These are phyloP conservation scores for Haplographium delicatum DNA, from an alignment of 495 filamentous ascomycete genomes.

Conservation along the genomic window DNA sequence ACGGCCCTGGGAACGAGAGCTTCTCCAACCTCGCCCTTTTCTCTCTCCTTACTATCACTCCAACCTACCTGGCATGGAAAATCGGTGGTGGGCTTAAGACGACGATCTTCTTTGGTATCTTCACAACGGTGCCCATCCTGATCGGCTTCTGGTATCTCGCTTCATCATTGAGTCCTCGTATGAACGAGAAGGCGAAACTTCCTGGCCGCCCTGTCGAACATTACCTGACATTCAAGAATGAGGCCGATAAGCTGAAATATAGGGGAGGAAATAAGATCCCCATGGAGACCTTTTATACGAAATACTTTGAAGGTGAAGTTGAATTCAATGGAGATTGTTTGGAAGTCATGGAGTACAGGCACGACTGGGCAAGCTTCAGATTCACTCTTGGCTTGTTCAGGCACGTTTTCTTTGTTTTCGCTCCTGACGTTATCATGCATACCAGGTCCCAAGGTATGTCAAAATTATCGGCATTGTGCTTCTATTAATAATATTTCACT, in stretches of 20 bases:
- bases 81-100: constrained; percentile 70
- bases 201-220: constrained; percentile 77
- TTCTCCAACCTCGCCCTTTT: constrained; percentile 66
- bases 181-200: constrained; percentile 69
- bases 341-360: constrained; percentile 75
- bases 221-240: constrained; percentile 79
- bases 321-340: constrained; percentile 81
- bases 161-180: constrained; percentile 64
- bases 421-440: constrained; percentile 75
- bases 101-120: constrained; percentile 60
- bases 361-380: constrained; percentile 81
- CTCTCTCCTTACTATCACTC: constrained; percentile 52
- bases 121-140: constrained; percentile 63
- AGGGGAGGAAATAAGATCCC: constrained; percentile 74
- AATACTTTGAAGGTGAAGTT: constrained; percentile 82
- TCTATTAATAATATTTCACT: too few relatives aligned
- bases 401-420: constrained; percentile 65
- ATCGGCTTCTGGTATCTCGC: constrained; percentile 63
- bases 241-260: constrained; percentile 66
- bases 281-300: constrained; percentile 82
- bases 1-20: constrained; percentile 60
- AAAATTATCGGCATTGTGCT: too few relatives aligned
- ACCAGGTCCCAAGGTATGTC: constrained; percentile 65
- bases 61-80: constrained; percentile 62
- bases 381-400: constrained; percentile 69